Conservation (phyloP, 345 rosid species). For the Hibiscus syriacus region DNA sequence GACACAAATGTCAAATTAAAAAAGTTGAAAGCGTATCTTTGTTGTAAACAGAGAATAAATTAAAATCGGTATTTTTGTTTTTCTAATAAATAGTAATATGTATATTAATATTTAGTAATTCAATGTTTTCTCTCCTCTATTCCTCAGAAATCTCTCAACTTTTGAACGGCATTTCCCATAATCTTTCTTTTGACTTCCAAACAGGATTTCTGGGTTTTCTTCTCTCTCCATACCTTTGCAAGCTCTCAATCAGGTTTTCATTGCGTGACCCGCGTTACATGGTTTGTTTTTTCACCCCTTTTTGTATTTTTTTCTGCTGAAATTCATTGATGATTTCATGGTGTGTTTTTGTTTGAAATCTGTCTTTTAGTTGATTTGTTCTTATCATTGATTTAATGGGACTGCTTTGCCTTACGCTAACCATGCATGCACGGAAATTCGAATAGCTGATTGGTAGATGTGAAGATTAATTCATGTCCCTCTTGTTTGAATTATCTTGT, state of each 20-base stretch:
- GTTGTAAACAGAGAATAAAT: too few relatives aligned
- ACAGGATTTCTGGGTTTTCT: neutral
- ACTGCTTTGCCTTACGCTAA: neutral
- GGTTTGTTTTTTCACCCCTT: neutral
- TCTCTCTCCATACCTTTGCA: neutral
- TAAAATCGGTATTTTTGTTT: conserved; percentile 20
- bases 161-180: neutral
- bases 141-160: neutral
- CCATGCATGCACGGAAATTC: neutral
- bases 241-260: neutral
- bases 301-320: neutral
- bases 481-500: neutral
- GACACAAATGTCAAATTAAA: too few relatives aligned
- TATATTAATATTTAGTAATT: neutral
- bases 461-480: neutral
- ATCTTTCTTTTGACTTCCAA: neutral
- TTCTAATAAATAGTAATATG: neutral
- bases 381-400: neutral
- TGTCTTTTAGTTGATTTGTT: neutral
- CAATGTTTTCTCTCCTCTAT: neutral
- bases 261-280: neutral
- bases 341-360: neutral
- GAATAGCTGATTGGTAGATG: neutral
- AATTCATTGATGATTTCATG: neutral
- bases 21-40: too few relatives aligned